Evolutionary conservation across 305 asterid species (phyloP).

Genomic region (Galium porrigens): DNA sequence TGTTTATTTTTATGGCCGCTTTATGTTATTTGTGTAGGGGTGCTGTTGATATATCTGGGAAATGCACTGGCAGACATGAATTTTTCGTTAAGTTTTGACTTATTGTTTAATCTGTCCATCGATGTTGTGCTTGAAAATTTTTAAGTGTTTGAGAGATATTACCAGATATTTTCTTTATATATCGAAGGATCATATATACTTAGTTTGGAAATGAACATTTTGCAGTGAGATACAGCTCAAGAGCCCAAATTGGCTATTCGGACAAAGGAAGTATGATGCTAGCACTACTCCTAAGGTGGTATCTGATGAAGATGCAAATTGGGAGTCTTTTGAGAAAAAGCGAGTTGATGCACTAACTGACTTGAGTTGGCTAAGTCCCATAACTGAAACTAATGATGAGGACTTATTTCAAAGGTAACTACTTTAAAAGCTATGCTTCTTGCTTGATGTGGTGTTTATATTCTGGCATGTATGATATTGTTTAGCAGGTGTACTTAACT

Average conservation of each 20-base stretch:
- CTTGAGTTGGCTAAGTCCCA: conserved; percentile 58
- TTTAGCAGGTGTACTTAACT: background rate
- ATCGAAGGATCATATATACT: background rate
- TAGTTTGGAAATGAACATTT: conserved; percentile 10
- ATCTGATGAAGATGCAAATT: conserved; percentile 35
- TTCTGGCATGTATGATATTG: background rate
- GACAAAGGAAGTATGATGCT: conserved; percentile 67
- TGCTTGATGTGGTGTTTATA: conserved; percentile 8
- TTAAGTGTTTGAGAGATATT: background rate
- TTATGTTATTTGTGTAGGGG: background rate
- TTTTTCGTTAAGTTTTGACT: background rate
- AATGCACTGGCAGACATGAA: too few relatives aligned
- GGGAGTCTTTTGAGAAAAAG: conserved; percentile 37
- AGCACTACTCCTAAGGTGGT: conserved; percentile 38
- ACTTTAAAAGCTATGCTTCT: conserved; percentile 7
- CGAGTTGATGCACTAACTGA: conserved; percentile 38
- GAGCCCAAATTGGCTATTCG: conserved; percentile 98
- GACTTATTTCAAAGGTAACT: conserved; percentile 67
- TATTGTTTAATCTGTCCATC: background rate
- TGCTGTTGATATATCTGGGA: background rate
- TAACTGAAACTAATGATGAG: conserved; percentile 53
- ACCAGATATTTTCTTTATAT: background rate
- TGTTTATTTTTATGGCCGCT: background rate
- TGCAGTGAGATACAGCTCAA: conserved; percentile 90
- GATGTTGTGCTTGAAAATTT: background rate